Conservation (phyloP, 495 filamentous ascomycete species). For the Aspergillus coremiiformis region DNA sequence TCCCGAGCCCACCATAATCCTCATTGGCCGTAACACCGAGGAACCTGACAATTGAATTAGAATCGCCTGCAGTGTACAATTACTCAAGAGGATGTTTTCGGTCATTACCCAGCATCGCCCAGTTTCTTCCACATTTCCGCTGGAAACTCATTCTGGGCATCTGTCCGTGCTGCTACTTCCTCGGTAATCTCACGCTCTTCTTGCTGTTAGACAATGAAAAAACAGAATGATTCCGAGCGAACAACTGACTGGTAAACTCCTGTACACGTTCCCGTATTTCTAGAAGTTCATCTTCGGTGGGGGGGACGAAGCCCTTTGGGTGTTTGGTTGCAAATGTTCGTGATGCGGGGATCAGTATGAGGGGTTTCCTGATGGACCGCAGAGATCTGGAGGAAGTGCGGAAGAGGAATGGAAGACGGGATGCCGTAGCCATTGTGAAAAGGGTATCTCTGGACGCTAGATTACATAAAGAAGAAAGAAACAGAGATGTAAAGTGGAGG, state of each 20-base stretch:
- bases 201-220: background rate
- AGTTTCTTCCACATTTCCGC: conserved; percentile 88
- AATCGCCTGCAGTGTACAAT: background rate
- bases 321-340: conserved; percentile 63
- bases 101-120: conserved; percentile 64
- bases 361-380: conserved; percentile 17
- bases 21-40: conserved; percentile 93
- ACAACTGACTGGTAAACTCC: conserved; percentile 65
- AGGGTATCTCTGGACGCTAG: background rate
- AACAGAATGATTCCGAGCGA: background rate
- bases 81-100: background rate
- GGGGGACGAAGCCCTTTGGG: conserved; percentile 72
- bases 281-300: conserved; percentile 63
- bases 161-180: conserved; percentile 72
- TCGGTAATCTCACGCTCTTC: conserved; percentile 60
- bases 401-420: conserved; percentile 23
- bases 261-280: conserved; percentile 88
- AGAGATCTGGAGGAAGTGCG: conserved; percentile 26
- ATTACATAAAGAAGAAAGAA: background rate
- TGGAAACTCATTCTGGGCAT: conserved; percentile 83
- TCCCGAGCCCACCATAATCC: conserved; percentile 78
- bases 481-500: background rate
- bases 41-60: conserved; percentile 41
- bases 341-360: conserved; percentile 27
- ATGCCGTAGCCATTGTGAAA: conserved; percentile 26